Base-by-base conservation (phyloP, 345 rosid genomes). In the Draba incana region DNA sequence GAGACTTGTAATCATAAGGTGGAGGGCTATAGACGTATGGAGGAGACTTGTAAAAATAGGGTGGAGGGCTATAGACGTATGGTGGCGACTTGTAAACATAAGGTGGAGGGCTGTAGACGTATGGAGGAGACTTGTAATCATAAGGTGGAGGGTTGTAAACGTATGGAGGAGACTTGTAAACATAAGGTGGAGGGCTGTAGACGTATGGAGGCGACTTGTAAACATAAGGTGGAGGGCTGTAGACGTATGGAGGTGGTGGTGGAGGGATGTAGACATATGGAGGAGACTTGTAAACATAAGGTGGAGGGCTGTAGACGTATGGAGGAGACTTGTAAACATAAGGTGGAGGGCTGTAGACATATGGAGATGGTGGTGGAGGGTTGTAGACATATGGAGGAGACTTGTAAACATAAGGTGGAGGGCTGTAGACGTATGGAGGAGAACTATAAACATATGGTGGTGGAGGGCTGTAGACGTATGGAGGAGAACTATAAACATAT, bases 401-500 rank as follows among this genome's bases (percentile, higher is more conserved):
- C 1, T 1, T 57, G 6, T 57, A 57, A 0, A 57, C 16, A 4
- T 39, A 24, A 0, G 51, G 52, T 3, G 56, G 5, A 15, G 24
- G 24, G 30, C 4, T 28, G 30, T 28, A 28, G 30, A 28, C 30
- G 4, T 28, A 28, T 6, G 50, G 50, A 23, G 55, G 37, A 5
- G 39, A 52, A 1, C 8, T 53, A 0, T 54, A 54, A 2, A 54
- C 24, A 1, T 60, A 60, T 5, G 30, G 30, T 27, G 30, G 30
- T 28, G 30, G 20, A 20, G 20, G 20, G 20, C 20, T 20, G 8
- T 35, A 35, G 10, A 35, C 38, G 10, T 35, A 35, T 43, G 38
- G 38, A 7, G 65, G 52, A 44, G 65, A 60, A 7, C 9, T 31
- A 4, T 55, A 55, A 4, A 55, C 25, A 2, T 61, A 61, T 5